Conservation (phyloP, 352 stramenopile genomes). For the Globisporangium recalcitrans region DNA sequence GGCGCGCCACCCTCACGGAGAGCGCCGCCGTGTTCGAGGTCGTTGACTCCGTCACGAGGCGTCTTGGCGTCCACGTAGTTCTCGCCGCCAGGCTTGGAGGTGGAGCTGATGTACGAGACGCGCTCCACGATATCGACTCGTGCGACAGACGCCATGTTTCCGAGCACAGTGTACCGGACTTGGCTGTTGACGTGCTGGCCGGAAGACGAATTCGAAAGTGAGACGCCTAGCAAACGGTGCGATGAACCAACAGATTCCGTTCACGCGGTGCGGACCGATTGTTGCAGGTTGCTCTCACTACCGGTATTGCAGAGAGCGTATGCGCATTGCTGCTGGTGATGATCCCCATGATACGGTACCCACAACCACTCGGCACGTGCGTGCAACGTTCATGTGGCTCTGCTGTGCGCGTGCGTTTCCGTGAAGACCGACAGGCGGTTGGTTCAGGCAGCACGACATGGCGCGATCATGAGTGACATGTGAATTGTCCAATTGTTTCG, state of each 20-base stretch:
- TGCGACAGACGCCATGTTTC: not conserved
- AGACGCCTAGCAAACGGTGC: not conserved
- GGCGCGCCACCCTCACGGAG: conserved; percentile 32
- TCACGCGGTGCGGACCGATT: not conserved
- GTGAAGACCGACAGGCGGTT: too few species aligned
- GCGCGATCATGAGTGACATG: too few species aligned
- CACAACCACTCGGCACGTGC: not conserved
- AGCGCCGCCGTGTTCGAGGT: conserved; percentile 34
- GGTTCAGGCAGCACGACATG: too few species aligned
- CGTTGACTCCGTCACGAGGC: not conserved
- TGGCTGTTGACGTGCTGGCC: too few species aligned
- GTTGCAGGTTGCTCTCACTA: not conserved
- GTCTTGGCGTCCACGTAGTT: conserved; percentile 2
- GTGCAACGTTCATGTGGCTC: not conserved
- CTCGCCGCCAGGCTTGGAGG: not conserved
- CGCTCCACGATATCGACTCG: conserved; percentile 7
- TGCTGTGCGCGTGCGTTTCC: too few species aligned
- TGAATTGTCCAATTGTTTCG: too few species aligned
- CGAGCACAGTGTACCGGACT: not conserved
- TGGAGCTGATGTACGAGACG: conserved; percentile 7
- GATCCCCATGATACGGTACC: not conserved
- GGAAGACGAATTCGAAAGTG: not conserved
- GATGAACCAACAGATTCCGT: too few species aligned
- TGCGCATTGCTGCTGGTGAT: not conserved
- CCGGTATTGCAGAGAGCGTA: not conserved